A percentile compares a stretch with the other conserved stretches of the same genome.
Evolutionary conservation across 768 basidiomycete genomes (phyloP).

Genomic region (Pholiota molesta): DNA sequence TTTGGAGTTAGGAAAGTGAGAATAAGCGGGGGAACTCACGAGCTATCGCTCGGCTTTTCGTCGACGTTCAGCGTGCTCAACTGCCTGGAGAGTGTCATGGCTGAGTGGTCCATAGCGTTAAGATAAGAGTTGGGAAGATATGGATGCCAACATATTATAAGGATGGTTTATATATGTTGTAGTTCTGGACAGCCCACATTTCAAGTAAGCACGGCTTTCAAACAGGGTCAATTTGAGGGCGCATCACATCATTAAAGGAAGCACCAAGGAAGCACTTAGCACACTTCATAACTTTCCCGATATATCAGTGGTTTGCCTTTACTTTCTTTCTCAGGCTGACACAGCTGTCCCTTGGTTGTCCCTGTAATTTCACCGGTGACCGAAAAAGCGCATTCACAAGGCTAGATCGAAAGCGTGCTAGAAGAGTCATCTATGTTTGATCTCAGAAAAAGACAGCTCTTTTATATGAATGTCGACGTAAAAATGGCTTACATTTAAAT

Average conservation of each 20-base stretch:
- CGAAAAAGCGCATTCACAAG: background rate
- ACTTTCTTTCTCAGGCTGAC: background rate
- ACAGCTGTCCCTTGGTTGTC: background rate
- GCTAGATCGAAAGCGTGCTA: background rate
- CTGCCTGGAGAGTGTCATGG: background rate
- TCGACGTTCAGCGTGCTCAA: background rate
- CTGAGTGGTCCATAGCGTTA: background rate
- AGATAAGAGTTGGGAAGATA: background rate
- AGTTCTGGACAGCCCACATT: background rate
- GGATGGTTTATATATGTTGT: constrained; percentile 2
- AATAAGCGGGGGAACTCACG: background rate
- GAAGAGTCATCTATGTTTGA: too few species aligned
- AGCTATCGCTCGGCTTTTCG: background rate
- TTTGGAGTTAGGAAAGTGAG: background rate
- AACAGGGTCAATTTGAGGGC: background rate
- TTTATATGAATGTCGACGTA: background rate
- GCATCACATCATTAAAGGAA: background rate
- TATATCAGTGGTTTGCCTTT: background rate
- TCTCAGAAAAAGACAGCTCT: background rate
- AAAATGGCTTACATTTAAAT: background rate
- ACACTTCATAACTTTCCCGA: background rate
- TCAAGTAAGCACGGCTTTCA: background rate
- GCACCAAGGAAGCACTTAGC: background rate
- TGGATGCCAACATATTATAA: background rate
- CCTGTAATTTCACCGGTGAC: background rate